These are phyloP conservation scores for Rhodofomes roseus DNA, from an alignment of 1,284 basidiomycete species.

Conservation along the genomic window DNA sequence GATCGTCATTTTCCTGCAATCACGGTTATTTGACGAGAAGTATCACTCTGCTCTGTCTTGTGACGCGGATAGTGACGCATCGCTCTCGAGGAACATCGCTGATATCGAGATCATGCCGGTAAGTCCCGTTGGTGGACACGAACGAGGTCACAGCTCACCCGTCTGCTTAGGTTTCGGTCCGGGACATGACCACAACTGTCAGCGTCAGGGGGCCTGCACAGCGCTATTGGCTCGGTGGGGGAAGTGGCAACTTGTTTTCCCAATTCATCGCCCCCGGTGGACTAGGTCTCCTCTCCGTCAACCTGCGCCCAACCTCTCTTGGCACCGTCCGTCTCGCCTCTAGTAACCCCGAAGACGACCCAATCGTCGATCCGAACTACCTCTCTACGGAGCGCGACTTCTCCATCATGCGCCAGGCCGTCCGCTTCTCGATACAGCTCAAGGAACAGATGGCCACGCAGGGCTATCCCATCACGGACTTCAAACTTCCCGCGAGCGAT, in stretches of 20 bases:
- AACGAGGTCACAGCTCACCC: not conserved
- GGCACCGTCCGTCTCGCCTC: conserved; percentile 32
- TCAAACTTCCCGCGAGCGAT: conserved; percentile 25
- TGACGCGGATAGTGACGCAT: conserved; percentile 12
- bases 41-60: conserved; percentile 18
- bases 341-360: conserved; percentile 26
- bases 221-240: conserved; percentile 8
- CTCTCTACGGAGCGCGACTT: conserved; percentile 8
- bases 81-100: conserved; percentile 16
- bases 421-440: conserved; percentile 21
- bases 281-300: conserved; percentile 25
- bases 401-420: conserved; percentile 20
- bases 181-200: no score
- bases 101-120: conserved; percentile 36
- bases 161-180: not conserved
- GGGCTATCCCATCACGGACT: conserved; percentile 28
- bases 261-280: no score
- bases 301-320: conserved; percentile 29
- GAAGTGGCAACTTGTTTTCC: no score
- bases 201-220: no score
- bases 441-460: conserved; percentile 23
- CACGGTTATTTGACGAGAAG: conserved; percentile 21
- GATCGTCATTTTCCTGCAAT: conserved; percentile 24
- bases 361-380: conserved; percentile 4
- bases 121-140: not conserved